phyloP scores from a whole-genome alignment of 192 early-diverging fungal species.

The Coemansia sp. region DNA sequence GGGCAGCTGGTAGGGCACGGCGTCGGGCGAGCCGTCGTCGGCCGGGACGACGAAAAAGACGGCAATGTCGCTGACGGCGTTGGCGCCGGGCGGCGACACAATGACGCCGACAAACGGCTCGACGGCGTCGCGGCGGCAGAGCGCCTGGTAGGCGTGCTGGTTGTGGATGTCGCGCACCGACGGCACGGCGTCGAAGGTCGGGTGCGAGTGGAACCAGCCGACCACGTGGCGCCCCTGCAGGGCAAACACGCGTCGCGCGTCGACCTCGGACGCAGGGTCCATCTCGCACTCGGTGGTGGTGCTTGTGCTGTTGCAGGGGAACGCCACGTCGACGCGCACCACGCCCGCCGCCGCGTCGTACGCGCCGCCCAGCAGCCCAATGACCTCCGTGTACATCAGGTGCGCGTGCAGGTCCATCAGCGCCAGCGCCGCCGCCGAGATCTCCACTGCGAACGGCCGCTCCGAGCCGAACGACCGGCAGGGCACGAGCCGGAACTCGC shows the following conservation, averaged over 20 bases:
- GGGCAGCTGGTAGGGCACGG: slow-evolving; percentile 22
- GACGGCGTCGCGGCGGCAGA: slow-evolving; percentile 68
- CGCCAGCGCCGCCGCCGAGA: slow-evolving; percentile 61
- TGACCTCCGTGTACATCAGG: slow-evolving; percentile 89
- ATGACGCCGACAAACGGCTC: slow-evolving; percentile 94
- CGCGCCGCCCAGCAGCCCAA: slow-evolving; percentile 88
- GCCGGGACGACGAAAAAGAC: slow-evolving; percentile 19
- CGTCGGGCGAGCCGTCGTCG: neutral
- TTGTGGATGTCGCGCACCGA: slow-evolving; percentile 90
- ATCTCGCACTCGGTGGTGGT: slow-evolving; percentile 93
- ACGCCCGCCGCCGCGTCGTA: slow-evolving; percentile 58
- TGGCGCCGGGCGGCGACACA: slow-evolving; percentile 73
- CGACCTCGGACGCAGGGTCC: slow-evolving; percentile 87
- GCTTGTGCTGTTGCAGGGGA: slow-evolving; percentile 82
- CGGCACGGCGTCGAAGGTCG: slow-evolving; percentile 89
- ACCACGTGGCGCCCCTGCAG: slow-evolving; percentile 68
- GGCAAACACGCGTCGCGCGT: slow-evolving; percentile 77
- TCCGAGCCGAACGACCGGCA: slow-evolving; percentile 21
- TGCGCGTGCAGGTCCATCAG: slow-evolving; percentile 95
- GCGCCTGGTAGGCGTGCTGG: slow-evolving; percentile 84
- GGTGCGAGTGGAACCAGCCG: slow-evolving; percentile 98
- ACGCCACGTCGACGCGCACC: slow-evolving; percentile 69
- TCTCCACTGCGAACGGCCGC: slow-evolving; percentile 25
- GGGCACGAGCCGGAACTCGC: slow-evolving; percentile 51
- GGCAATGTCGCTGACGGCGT: slow-evolving; percentile 44